Base-by-base conservation (phyloP, 805 yeast genomes). In the Metschnikowia orientalis region DNA sequence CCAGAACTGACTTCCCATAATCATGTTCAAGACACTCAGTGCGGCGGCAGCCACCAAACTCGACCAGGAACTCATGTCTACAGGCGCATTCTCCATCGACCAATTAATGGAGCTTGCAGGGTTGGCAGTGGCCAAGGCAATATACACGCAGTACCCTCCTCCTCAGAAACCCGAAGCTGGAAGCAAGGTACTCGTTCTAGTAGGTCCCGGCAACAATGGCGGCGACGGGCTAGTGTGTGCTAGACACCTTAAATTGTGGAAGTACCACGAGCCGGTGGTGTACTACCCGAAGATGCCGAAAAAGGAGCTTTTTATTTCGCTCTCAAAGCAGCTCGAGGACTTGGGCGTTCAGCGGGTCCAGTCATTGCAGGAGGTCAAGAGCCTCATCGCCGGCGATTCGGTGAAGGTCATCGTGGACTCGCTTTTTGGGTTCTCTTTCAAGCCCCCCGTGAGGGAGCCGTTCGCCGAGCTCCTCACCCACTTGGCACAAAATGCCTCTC, bases 161-260 rank as follows among this genome's bases (percentile, higher is more conserved):
- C 53, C 8, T 26, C 51, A 16, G 35, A 4, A 11, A 6, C 15
- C 22, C 5, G 18, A 9, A 4, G 9, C 9, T 2, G 26, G 27
- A 23, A 23, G 37, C 11, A 47, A 54, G 25, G 79, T 88, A 1
- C 61, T 89, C 25, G 72, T 92, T 1, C 64, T 92, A 4, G 87
- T 81, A 8, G 98, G 98, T 0, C 97, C 97, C 0, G 98, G 98
- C 1, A 92, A 92, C 52, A 92, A 92, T 52, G 90, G 95, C 2
- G 98, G 97, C 2, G 98, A 92, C 59, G 98, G 97, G 0, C 63
- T 92, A 9, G 98, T 92, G 2, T 95, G 96, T 18, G 95, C 97
- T 1, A 70, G 98, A 26, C 98, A 92, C 54, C 63, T 92, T 42
- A 75, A 76, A 44, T 60, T 88, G 8, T 77, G 92, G 68, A 59